These are phyloP conservation scores for Stemphylium beticola DNA, from an alignment of 2,329 filamentous ascomycete genomes.

Conservation along the genomic window DNA sequence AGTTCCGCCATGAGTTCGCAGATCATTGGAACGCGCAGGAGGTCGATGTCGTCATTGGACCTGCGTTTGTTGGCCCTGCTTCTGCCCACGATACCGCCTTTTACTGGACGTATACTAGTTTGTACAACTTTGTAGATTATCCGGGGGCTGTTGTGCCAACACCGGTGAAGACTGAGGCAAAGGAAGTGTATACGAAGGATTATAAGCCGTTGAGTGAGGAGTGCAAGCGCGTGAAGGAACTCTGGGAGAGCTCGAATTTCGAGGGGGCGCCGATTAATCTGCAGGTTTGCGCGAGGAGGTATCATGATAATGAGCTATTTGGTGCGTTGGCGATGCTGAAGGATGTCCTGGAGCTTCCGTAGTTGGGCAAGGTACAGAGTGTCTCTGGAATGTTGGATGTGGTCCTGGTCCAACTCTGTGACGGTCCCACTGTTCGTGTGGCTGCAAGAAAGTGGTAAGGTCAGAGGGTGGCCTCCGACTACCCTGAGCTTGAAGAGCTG, in stretches of 20 bases:
- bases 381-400: not conserved
- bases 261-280: constrained; percentile 30
- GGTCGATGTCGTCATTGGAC: constrained; percentile 29
- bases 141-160: constrained; percentile 29
- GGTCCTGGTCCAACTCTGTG: too few relatives aligned
- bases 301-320: constrained; percentile 31
- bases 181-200: constrained; percentile 22
- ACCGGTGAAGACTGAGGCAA: constrained; percentile 14
- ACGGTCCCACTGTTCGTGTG: too few relatives aligned
- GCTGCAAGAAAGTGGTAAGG: too few relatives aligned
- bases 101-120: constrained; percentile 31
- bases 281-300: constrained; percentile 28
- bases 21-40: constrained; percentile 27
- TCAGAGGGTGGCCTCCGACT: too few relatives aligned
- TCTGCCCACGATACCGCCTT: constrained; percentile 27
- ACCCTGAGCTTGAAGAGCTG: too few relatives aligned
- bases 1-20: constrained; percentile 20
- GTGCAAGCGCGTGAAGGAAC: constrained; percentile 24
- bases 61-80: constrained; percentile 29
- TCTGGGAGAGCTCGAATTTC: constrained; percentile 26
- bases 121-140: constrained; percentile 31
- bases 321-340: constrained; percentile 25
- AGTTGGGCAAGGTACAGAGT: not conserved
- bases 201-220: constrained; percentile 25
- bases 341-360: constrained; percentile 22